phyloP scores from a whole-genome alignment of 176 grass and related monocot species.

The Microstegium vimineum region DNA sequence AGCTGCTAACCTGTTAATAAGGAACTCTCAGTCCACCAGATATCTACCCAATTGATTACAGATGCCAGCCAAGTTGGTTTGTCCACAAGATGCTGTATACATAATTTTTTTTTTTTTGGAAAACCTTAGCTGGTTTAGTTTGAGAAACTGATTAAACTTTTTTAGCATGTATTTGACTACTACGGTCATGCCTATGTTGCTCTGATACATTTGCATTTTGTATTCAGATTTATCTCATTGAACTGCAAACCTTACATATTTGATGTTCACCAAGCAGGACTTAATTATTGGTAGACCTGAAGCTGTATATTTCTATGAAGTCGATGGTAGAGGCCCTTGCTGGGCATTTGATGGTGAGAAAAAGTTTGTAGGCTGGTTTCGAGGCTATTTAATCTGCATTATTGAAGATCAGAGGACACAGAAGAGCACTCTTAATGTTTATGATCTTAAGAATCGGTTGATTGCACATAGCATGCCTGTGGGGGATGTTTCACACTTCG shows the following conservation, averaged over 20 bases:
- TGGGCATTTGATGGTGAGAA: conserved; percentile 98
- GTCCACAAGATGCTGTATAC: not conserved
- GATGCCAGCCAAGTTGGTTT: not conserved
- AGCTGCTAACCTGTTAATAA: not conserved
- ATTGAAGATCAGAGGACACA: conserved; percentile 76
- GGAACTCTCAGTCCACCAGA: not conserved
- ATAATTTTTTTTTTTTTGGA: not conserved
- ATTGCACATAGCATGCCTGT: conserved; percentile 90
- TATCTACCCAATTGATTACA: conserved; percentile 10
- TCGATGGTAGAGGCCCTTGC: conserved; percentile 91
- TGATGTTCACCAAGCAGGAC: conserved; percentile 52
- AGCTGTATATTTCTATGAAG: conserved; percentile 97
- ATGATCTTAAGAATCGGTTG: conserved; percentile 91
- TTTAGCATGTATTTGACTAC: not conserved
- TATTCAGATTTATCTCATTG: not conserved
- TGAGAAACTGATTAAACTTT: not conserved
- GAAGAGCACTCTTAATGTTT: conserved; percentile 69
- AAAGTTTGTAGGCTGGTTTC: conserved; percentile 91
- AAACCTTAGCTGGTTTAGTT: not conserved
- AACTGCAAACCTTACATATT: conserved; percentile 9
- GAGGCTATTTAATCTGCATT: conserved; percentile 86
- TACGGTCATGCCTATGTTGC: not conserved
- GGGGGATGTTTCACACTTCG: conserved; percentile 78
- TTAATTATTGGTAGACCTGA: conserved; percentile 84
- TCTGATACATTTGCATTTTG: not conserved